A percentile compares a stretch with the other conserved stretches of the same genome.
These are phyloP conservation scores for Gossypium arboreum DNA, from an alignment of 345 rosid species.

Conservation along the genomic window DNA sequence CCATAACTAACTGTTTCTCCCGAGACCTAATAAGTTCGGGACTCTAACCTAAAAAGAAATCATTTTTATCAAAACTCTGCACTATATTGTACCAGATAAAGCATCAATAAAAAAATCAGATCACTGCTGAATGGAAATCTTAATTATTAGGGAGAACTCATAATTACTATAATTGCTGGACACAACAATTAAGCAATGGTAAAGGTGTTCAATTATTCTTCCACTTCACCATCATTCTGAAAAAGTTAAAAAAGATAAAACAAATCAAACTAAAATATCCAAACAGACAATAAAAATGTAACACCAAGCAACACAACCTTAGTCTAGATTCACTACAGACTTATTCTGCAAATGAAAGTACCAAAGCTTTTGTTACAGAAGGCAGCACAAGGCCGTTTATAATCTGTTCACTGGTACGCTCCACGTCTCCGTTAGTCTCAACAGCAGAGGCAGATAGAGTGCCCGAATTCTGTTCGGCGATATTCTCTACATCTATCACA, in stretches of 20 bases:
- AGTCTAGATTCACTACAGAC: not conserved
- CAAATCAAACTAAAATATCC: constrained; percentile 3
- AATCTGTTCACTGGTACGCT: constrained; percentile 22
- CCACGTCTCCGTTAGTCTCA: constrained; percentile 21
- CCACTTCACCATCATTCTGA: not conserved
- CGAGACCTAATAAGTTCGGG: not conserved
- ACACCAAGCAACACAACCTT: not conserved
- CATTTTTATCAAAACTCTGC: not conserved
- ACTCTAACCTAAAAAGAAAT: not conserved
- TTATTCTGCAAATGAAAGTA: constrained; percentile 16
- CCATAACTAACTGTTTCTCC: constrained; percentile 10
- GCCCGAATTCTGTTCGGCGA: constrained; percentile 23
- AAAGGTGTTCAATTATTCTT: constrained; percentile 4
- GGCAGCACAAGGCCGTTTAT: constrained; percentile 29
- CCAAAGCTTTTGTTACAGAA: constrained; percentile 50
- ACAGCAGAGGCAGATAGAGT: constrained; percentile 32
- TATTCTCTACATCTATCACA: constrained; percentile 27
- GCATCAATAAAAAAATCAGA: not conserved
- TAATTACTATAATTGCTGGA: not conserved
- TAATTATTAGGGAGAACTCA: not conserved
- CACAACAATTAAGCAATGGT: not conserved
- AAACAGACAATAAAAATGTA: not conserved
- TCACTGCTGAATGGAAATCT: not conserved
- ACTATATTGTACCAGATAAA: not conserved
- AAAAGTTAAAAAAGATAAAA: not conserved